Percentiles rank a stretch among this genome's conserved stretches.
These are phyloP conservation scores for Pyrenophora tritici-repentis DNA, from an alignment of 2,329 filamentous ascomycete species.

Conservation along the genomic window DNA sequence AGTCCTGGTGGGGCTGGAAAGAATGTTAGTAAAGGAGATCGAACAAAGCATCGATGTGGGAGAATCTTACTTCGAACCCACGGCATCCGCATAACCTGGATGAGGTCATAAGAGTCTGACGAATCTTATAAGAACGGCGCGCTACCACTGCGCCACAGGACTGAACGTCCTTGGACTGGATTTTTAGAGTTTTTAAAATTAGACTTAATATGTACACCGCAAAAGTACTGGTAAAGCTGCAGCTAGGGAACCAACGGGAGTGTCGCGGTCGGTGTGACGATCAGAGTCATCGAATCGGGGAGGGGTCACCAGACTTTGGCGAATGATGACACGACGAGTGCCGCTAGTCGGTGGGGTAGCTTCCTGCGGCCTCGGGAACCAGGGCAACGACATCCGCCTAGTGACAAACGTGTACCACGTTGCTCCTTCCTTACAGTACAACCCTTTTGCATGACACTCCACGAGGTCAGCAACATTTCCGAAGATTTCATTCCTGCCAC, in stretches of 20 bases:
- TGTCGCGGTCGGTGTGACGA: neutral
- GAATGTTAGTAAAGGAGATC: constrained; percentile 8
- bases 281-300: neutral
- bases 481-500: neutral
- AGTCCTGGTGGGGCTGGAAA: constrained; percentile 16
- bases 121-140: constrained; percentile 55
- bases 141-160: constrained; percentile 56
- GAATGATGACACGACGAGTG: constrained; percentile 13
- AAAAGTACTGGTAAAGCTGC: neutral
- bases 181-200: constrained; percentile 19
- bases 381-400: constrained; percentile 21
- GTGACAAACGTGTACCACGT: constrained; percentile 11
- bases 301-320: constrained; percentile 13
- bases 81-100: constrained; percentile 53
- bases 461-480: neutral
- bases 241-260: neutral
- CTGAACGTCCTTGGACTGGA: constrained; percentile 25
- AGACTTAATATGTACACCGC: neutral
- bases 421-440: neutral
- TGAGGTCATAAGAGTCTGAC: constrained; percentile 44
- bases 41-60: neutral
- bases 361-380: constrained; percentile 8
- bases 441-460: neutral
- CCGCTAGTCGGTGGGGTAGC: constrained; percentile 11
- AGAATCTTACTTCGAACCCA: constrained; percentile 43